These are phyloP conservation scores for Suhomyces pyralidae DNA, from an alignment of 805 yeast genomes.

Conservation along the genomic window DNA sequence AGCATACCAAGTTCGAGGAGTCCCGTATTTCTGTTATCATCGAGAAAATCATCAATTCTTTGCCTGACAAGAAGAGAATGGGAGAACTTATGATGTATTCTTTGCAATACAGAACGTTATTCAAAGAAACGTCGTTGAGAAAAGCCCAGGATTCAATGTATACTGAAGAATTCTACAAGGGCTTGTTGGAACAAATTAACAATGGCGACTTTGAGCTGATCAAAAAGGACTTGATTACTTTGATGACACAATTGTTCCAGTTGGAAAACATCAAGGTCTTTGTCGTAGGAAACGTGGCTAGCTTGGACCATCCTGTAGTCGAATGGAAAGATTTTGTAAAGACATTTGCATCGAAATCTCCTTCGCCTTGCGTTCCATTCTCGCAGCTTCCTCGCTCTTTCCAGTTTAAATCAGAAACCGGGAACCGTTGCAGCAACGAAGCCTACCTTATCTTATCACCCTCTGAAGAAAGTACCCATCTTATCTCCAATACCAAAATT, in stretches of 20 bases:
- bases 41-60: constrained; percentile 56
- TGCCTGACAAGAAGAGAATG: constrained; percentile 62
- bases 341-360: constrained; percentile 11
- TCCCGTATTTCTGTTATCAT: constrained; percentile 64
- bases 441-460: constrained; percentile 73
- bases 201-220: constrained; percentile 51
- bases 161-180: constrained; percentile 56
- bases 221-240: constrained; percentile 46
- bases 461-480: constrained; percentile 77
- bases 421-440: constrained; percentile 46
- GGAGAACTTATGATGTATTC: constrained; percentile 67
- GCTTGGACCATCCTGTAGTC: constrained; percentile 53
- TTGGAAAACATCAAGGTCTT: constrained; percentile 62
- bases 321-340: constrained; percentile 49
- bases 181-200: constrained; percentile 45
- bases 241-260: constrained; percentile 52
- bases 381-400: constrained; percentile 50
- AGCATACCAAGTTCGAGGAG: constrained; percentile 67
- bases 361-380: constrained; percentile 11
- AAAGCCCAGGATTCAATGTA: constrained; percentile 63
- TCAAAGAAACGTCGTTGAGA: constrained; percentile 58
- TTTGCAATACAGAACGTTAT: constrained; percentile 50
- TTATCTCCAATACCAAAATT: constrained; percentile 56
- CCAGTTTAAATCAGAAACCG: constrained; percentile 53
- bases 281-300: constrained; percentile 64